Evolutionary conservation across 495 filamentous ascomycete genomes (phyloP), one percentile per base, ranked within the genome.

Genomic region (Tetracladium marchalianum): DNA sequence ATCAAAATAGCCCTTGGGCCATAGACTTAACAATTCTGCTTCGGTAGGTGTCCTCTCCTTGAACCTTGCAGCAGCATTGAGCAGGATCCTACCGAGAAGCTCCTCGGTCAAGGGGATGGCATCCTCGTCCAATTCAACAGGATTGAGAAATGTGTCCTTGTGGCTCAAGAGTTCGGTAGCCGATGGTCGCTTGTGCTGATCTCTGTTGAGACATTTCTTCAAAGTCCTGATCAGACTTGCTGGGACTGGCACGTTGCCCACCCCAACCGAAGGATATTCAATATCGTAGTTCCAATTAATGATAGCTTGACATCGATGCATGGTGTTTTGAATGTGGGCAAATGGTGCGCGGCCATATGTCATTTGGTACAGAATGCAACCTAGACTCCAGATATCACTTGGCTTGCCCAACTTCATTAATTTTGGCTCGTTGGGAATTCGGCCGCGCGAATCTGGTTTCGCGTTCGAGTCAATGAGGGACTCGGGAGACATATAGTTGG

Each of bases 401-500:
- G 90, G 84, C 53, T 96, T 97, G 15, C 93, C 93, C 13, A 98
- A 72, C 62, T 95, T 95, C 85, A 95, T 92, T 46, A 95, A 66
- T 53, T 90, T 85, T 1, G 81, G 80, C 16, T 63, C 56, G 42
- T 67, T 70, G 13, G 74, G 55, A 39, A 77, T 70, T 46, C 77
- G 62, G 5, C 78, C 71, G 40, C 74, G 63, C 8, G 73, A 71
- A 19, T 73, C 49, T 35, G 63, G 53, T 47, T 62, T 59, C 33
- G 66, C 79, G 54, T 93, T 95, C 3, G 81, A 88, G 63, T 98
- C 93, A 49, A 90, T 77, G 54, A 97, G 70, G 16, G 84, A 85
- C 62, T 98, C 92, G 0, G 92, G 92, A 2, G 87, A 90, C 93
- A 98, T 97, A 71, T 97, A 98, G 61, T 95, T 98, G 1, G 93